These are phyloP conservation scores for Neurospora sp. DNA, from an alignment of 2,329 filamentous ascomycete genomes.

Conservation along the genomic window DNA sequence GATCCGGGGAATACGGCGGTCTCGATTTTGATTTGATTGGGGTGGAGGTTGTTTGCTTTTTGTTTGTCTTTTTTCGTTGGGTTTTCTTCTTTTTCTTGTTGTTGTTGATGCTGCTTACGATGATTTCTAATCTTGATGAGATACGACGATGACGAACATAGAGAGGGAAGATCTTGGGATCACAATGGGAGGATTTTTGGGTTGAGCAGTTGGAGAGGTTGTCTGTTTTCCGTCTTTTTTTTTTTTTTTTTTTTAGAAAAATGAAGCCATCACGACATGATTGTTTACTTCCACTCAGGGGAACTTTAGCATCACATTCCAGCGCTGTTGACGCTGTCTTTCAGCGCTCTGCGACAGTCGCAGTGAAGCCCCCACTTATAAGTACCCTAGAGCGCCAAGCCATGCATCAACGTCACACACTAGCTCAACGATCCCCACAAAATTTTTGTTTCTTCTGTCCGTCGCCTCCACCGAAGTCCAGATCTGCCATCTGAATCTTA, in stretches of 20 bases:
- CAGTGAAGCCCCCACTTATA: background rate
- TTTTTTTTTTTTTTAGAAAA: background rate
- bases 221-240: background rate
- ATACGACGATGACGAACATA: background rate
- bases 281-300: background rate
- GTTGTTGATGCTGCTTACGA: background rate
- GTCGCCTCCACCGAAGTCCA: background rate
- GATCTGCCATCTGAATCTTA: background rate
- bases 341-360: background rate
- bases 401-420: background rate
- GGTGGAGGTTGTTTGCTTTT: background rate
- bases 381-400: background rate
- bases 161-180: background rate
- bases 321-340: background rate
- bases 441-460: background rate
- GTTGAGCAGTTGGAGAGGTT: background rate
- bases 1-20: constrained; percentile 29
- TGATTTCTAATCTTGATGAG: background rate
- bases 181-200: background rate
- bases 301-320: background rate
- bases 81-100: background rate
- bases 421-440: background rate
- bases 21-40: constrained; percentile 22
- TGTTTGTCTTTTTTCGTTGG: background rate
- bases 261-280: background rate